Evolutionary conservation across 257 asterid genomes (phyloP), one percentile per base, ranked within the genome.

Genomic region (Ilex asprella): DNA sequence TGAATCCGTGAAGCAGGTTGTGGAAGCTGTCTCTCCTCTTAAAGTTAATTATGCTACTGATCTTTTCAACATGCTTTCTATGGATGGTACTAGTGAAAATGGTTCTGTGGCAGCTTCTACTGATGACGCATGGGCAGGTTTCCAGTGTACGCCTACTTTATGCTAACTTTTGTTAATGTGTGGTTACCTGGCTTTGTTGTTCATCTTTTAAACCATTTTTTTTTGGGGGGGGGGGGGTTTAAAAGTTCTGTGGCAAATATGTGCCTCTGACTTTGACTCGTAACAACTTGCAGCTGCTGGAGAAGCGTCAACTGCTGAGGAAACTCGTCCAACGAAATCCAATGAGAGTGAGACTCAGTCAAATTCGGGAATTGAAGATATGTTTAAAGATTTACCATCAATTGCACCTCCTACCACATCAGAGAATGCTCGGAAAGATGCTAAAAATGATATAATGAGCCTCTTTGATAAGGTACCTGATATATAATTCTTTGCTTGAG

Each of bases 401-500:
- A 63, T 76, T 64, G 70, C 75, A 61, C 84, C 94, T 74, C 56
- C 74, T 75, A 52, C 75, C 51, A 46, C 55, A 31, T 52, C 81
- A 35, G 79, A 62, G 66, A 85, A 68, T 76, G 91, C 89, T 69
- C 84, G 76, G 66, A 92, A 82, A 63, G 94, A 89, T 82, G 84
- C 75, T 59, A 92, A 89, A 78, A 86, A 70, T 39, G 99, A 92
- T 74, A 92, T 92, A 57, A 83, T 92, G 99, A 86, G 96, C 76
- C 97, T 92, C 44, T 92, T 92, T 68, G 99, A 92, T 75, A 86
- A 92, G 99, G 99, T 92, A 79, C 41, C 75, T 46, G 56, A 50
- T 11, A 11, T 2, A 49, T 4, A 49, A 11, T 44, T 4, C 10
- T 61, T 39, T 67, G 16, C 58, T 50, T 61, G 62, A 60, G 55